Evolutionary conservation across 495 filamentous ascomycete species (phyloP), one percentile per base, ranked within the genome.

Genomic region (Stereocaulon alpinum): DNA sequence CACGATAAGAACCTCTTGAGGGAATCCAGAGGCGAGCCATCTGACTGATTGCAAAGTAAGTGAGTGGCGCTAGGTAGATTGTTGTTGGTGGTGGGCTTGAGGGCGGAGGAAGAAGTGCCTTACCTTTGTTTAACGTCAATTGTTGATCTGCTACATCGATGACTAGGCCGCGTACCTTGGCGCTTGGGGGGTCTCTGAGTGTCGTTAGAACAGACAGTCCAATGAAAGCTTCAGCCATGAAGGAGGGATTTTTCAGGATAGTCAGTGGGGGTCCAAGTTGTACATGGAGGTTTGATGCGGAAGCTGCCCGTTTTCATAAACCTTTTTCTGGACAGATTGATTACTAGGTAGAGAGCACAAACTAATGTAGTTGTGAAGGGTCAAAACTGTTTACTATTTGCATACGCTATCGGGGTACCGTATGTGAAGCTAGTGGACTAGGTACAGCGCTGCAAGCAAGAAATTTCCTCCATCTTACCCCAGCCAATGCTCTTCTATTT

Each of bases 81-180:
- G 9, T 52, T 2, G 17, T 4, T 37, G 6, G 50, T 42, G 2
- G 2, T 24, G 20, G 40, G 30, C 20, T 67, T 54, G 6, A 20
- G 34, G 14, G 32, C 17, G 40, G 10, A 10, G 61, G 27, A 37
- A 37, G 3, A 52, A 45, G 20, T 64, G 6, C 41, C 79, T 61
- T 75, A 93, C 92, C 92, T 78, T 95, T 80, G 52, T 77, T 78
- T 24, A 98, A 78, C 24, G 84, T 83, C 63, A 98, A 76, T 44
- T 83, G 82, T 60, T 85, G 80, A 6, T 86, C 87, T 50, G 85
- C 80, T 37, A 96, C 83, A 63, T 82, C 76, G 49, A 80, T 81
- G 40, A 98, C 84, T 24, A 83, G 79, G 44, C 92, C 92, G 61
- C 82, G 80, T 48, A 96, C 71, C 62, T 80, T 77, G 17, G 79